A percentile compares a stretch with the other conserved stretches of the same genome.
These are phyloP conservation scores for Pleurostoma richardsiae DNA, from an alignment of 2,329 filamentous ascomycete species.

Conservation along the genomic window DNA sequence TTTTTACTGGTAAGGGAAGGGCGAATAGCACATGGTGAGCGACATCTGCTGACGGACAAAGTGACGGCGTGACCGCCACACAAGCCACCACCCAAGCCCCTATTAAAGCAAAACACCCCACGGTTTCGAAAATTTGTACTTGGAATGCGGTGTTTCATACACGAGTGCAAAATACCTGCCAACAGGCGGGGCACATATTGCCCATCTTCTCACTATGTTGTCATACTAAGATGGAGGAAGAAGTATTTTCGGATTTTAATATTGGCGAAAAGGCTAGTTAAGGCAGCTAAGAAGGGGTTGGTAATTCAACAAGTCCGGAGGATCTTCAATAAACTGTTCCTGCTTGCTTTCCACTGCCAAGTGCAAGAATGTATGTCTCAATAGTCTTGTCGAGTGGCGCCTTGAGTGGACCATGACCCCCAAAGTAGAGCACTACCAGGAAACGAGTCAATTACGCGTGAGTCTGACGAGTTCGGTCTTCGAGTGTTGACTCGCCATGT, in stretches of 20 bases:
- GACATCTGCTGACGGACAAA: too few relatives aligned
- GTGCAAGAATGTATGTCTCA: neutral
- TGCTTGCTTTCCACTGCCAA: conserved; percentile 1
- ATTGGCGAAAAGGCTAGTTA: neutral
- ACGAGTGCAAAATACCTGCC: too few relatives aligned
- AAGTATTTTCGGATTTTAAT: neutral
- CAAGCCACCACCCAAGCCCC: too few relatives aligned
- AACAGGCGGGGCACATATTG: too few relatives aligned
- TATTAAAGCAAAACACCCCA: too few relatives aligned
- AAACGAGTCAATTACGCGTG: conserved; percentile 1
- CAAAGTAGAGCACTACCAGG: neutral
- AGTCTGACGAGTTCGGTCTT: neutral
- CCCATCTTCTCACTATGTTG: too few relatives aligned
- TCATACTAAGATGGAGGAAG: neutral
- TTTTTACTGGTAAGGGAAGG: too few relatives aligned
- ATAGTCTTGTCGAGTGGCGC: neutral
- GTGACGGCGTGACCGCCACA: too few relatives aligned
- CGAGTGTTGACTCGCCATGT: neutral
- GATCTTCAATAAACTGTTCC: neutral
- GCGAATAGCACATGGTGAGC: too few relatives aligned
- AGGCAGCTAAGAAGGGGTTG: neutral
- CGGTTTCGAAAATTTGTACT: too few relatives aligned
- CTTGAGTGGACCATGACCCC: neutral
- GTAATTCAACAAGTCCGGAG: conserved; percentile 1
- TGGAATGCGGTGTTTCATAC: too few relatives aligned